Evolutionary conservation across 2,329 filamentous ascomycete genomes (phyloP), one percentile per base, ranked within the genome.

Genomic region (Ceratocystis huliohia): DNA sequence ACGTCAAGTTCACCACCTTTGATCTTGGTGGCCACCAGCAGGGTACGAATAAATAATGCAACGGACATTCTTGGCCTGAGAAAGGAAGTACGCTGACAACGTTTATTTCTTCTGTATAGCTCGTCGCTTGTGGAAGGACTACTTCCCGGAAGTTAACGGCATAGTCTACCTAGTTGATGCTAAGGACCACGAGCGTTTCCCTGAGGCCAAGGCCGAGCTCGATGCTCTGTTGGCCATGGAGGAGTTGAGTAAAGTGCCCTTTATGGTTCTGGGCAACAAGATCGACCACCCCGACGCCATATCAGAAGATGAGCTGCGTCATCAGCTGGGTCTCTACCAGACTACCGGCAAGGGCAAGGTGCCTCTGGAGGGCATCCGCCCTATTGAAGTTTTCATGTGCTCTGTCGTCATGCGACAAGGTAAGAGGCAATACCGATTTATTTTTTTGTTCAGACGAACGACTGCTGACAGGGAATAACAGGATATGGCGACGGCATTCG

Each of bases 361-460:
- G 69, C 89, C 88, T 70, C 82, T 94, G 71, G 92, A 96, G 81
- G 91, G 91, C 44, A 96, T 96, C 77, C 83, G 92, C 72, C 91
- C 92, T 28, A 93, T 99, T 74, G 94, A 99, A 83, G 85, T 97
- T 70, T 97, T 97, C 79, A 96, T 99, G 94, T 97, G 92, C 84
- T 96, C 90, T 73, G 92, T 97, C 71, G 93, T 97, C 69, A 96
- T 96, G 91, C 85, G 93, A 77, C 93, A 97, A 82, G 94, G 85
- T 88, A 72, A 72, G 82, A 78, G 37, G 37, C 33, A 37, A 48
- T 37, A 5, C 13, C 7, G 69, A 37, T 17, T 6, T 53, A 63
- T 46, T 66, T 41, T 25, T 45, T 48, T 66, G 61, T 65, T 20
- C 13, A 5, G 56, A 30, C 6, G 50, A 8, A 25, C 5, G 37